These are phyloP conservation scores for Coemansia sp. DNA, from an alignment of 192 early-diverging fungal genomes.

Conservation along the genomic window DNA sequence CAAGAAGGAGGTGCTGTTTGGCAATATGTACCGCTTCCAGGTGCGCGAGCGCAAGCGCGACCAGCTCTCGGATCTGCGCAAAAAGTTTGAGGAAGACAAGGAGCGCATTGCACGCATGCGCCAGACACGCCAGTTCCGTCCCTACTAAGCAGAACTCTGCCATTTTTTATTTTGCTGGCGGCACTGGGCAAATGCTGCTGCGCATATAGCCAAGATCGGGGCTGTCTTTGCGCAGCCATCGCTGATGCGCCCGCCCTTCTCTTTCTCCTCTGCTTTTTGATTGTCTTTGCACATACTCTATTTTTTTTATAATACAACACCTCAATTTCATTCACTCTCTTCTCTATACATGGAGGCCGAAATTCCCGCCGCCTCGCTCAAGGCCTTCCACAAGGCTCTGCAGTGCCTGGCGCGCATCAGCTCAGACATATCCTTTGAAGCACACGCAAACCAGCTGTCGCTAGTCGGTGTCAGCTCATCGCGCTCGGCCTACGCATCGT, in stretches of 20 bases:
- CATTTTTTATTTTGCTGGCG: background rate
- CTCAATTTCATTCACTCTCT: background rate
- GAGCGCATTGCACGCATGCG: constrained; percentile 74
- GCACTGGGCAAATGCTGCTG: too few species aligned
- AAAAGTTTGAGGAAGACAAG: constrained; percentile 94
- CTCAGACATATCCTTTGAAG: constrained; percentile 60
- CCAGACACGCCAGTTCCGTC: constrained; percentile 76
- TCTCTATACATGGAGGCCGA: constrained; percentile 40
- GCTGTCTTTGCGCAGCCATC: too few species aligned
- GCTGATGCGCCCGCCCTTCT: background rate
- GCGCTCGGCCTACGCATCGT: constrained; percentile 59
- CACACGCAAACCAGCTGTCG: constrained; percentile 49
- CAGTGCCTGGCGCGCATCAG: constrained; percentile 61
- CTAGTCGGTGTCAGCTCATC: constrained; percentile 66
- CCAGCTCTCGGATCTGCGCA: constrained; percentile 82
- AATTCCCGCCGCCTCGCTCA: constrained; percentile 43
- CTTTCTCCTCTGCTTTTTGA: background rate
- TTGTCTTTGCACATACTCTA: background rate
- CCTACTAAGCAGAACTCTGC: constrained; percentile 59
- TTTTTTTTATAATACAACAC: background rate
- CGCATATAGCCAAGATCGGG: too few species aligned
- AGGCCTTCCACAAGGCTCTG: constrained; percentile 54
- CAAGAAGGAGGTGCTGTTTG: constrained; percentile 70
- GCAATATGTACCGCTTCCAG: constrained; percentile 96
- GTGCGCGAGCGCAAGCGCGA: constrained; percentile 85